Evolutionary conservation across 179 eudicot genomes (phyloP), one percentile per base, ranked within the genome.

Genomic region (Heliamphora pulchella): DNA sequence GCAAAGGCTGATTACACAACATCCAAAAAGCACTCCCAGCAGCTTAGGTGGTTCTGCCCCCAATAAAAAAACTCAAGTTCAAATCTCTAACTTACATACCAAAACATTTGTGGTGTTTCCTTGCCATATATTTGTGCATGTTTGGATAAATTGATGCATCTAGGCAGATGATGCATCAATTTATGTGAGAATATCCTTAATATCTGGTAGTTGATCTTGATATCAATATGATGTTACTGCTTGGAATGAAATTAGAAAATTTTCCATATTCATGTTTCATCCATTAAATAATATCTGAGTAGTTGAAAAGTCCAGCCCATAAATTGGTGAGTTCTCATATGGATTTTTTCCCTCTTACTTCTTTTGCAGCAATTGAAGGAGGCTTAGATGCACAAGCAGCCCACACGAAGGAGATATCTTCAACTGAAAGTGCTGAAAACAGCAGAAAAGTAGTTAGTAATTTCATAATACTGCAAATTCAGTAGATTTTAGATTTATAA

Each of bases 361-460:
- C 48, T 46, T 80, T 74, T 79, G 79, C 87, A 87, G 89, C 88
- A 54, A 78, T 61, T 75, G 71, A 54, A 69, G 89, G 81, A 81
- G 81, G 85, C 78, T 76, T 84, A 50, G 86, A 80, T 73, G 50
- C 68, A n/a, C 85, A 86, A 83, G 80, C 79, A 64, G 78, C 39
- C 64, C 64, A 78, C 46, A 44, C 81, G 48, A 87, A 86, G 82
- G 93, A 83, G 69, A 81, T 80, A 74, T 82, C 88, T 51, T 71
- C 86, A 72, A 74, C 88, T 80, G 94, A 85, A 83, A 80, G 74
- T 78, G 67, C 81, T 64, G 89, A 79, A 63, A 89, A 82, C 84
- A 87, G 78, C 81, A 88, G 80, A 79, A 94, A 89, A 82, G 90
- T 81, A 83, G 81, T 84, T 76, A 71, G 83, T 88, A 79, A 84